Conservation (phyloP, 148 eudicot species). For the Arctostaphylos glauca region DNA sequence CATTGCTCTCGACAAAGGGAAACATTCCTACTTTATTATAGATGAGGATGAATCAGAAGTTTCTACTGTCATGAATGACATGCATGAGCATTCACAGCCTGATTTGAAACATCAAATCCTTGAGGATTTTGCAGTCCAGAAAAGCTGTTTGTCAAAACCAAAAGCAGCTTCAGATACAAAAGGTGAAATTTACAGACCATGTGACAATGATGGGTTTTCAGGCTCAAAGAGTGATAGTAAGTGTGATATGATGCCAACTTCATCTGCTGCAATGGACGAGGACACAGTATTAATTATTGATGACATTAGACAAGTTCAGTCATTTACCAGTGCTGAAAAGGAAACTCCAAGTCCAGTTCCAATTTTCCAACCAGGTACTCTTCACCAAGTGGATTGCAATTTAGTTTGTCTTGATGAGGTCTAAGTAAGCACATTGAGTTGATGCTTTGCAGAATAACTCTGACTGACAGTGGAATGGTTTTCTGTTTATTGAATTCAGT, state of each 20-base stretch:
- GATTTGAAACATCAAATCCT: not conserved
- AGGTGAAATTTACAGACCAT: conserved; percentile 21
- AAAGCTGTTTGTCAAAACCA: conserved; percentile 16
- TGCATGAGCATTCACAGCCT: conserved; percentile 10
- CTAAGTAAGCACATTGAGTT: not conserved
- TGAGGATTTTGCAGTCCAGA: conserved; percentile 17
- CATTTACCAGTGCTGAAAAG: conserved; percentile 30
- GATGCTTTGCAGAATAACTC: conserved; percentile 1
- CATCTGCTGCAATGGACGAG: conserved; percentile 30
- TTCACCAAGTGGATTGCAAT: not conserved
- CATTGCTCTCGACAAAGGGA: conserved; percentile 17
- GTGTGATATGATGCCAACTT: not conserved
- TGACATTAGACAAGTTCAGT: conserved; percentile 46
- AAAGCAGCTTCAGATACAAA: conserved; percentile 22
- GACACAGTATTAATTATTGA: conserved; percentile 38
- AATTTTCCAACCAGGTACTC: conserved; percentile 61
- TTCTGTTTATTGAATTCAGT: not conserved
- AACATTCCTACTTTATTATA: conserved; percentile 21
- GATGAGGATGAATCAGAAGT: conserved; percentile 30
- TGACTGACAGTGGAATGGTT: not conserved
- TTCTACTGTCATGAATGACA: conserved; percentile 5
- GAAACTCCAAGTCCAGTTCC: conserved; percentile 37
- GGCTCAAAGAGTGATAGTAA: conserved; percentile 20
- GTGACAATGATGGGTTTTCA: conserved; percentile 24
- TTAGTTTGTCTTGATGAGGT: conserved; percentile 3